These are phyloP conservation scores for Aegilops sharonensis DNA, from an alignment of 176 grass and related monocot species.

Conservation along the genomic window DNA sequence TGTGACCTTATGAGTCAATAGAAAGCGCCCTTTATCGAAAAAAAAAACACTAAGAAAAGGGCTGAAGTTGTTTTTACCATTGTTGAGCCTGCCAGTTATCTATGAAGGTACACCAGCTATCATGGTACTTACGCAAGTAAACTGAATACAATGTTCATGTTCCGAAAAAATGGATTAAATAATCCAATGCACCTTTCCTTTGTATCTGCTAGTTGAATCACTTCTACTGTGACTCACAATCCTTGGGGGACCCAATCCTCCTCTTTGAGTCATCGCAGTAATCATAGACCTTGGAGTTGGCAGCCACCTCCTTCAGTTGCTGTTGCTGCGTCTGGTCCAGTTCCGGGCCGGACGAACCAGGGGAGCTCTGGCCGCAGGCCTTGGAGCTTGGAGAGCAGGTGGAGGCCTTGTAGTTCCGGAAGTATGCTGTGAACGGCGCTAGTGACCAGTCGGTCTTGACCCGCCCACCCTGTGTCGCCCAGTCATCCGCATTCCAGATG, in stretches of 20 bases:
- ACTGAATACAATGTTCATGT: constrained; percentile 7
- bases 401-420: constrained; percentile 54
- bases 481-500: constrained; percentile 64
- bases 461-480: constrained; percentile 62
- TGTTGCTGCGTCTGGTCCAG: constrained; percentile 25
- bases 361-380: constrained; percentile 18
- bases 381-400: constrained; percentile 20
- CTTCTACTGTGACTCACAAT: constrained; percentile 40
- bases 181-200: constrained; percentile 10
- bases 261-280: constrained; percentile 55
- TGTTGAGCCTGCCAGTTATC: not conserved
- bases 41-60: not conserved
- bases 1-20: not conserved
- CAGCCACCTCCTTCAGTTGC: constrained; percentile 39
- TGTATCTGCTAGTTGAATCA: constrained; percentile 22
- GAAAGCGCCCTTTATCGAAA: not conserved
- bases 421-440: constrained; percentile 57
- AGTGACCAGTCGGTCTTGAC: constrained; percentile 65
- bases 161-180: constrained; percentile 36
- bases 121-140: not conserved
- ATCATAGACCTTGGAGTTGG: constrained; percentile 57
- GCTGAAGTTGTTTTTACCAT: not conserved
- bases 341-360: constrained; percentile 36
- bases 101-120: not conserved
- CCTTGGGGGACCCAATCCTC: constrained; percentile 18